A percentile compares a stretch with the other conserved stretches of the same genome.
phyloP scores from a whole-genome alignment of 768 basidiomycete species.

The Peribolospora baueri region DNA sequence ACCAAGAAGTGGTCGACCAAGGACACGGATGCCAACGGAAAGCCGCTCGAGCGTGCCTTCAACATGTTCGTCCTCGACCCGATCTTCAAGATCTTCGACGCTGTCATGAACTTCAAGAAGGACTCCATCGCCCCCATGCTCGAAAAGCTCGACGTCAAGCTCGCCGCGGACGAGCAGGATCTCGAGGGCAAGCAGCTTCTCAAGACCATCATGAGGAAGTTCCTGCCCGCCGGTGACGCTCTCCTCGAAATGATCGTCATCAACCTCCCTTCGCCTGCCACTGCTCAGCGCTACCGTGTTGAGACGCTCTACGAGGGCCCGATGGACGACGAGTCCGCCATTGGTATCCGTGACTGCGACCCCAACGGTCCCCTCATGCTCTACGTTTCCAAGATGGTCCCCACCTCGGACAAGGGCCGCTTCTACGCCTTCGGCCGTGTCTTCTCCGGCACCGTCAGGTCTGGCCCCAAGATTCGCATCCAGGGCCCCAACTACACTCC shows the following conservation, averaged over 20 bases:
- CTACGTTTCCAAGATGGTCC: conserved; percentile 99
- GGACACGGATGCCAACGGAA: conserved; percentile 47
- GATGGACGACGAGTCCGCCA: conserved; percentile 98
- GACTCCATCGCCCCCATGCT: conserved; percentile 57
- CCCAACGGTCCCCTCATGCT: conserved; percentile 86
- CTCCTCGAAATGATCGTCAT: conserved; percentile 99
- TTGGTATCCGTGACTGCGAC: conserved; percentile 94
- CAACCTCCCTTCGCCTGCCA: conserved; percentile 88
- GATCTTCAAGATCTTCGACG: conserved; percentile 94
- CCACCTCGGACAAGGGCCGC: conserved; percentile 97
- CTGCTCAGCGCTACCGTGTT: conserved; percentile 94
- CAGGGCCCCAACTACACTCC: conserved; percentile 98
- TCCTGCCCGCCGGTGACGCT: conserved; percentile 95
- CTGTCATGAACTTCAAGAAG: conserved; percentile 99
- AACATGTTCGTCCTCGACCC: conserved; percentile 95
- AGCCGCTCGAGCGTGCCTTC: conserved; percentile 90
- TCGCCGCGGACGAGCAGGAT: conserved; percentile 66
- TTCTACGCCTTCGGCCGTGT: conserved; percentile 99
- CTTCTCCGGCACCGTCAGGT: conserved; percentile 90
- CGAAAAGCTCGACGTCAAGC: conserved; percentile 86
- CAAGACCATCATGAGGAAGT: conserved; percentile 97
- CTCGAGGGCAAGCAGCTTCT: conserved; percentile 86
- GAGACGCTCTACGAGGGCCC: conserved; percentile 99
- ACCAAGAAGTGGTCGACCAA: conserved; percentile 92
- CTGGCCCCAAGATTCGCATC: conserved; percentile 96